Evolutionary conservation across 2,329 filamentous ascomycete genomes (phyloP), one percentile per base, ranked within the genome.

Genomic region (Colletotrichum siamense): DNA sequence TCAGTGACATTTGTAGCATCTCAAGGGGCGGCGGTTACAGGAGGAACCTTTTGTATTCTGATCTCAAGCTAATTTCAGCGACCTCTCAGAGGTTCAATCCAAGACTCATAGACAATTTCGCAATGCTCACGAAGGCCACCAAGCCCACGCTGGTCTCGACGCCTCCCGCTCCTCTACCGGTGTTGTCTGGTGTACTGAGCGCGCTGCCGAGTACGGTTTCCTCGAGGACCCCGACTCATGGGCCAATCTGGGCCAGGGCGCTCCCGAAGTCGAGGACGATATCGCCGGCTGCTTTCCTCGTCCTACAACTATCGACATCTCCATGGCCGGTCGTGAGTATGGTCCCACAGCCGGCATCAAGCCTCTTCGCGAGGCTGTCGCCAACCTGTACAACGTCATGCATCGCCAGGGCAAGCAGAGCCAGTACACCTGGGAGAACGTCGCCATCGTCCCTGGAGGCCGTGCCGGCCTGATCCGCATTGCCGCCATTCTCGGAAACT

Each of bases 391-490:
- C 91, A 99, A 99, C 82, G 94, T 94, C 84, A 95, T 96, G 85
- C 96, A 98, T 82, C 93, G 96, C 79, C 88, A 96, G 87, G 95
- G 94, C 82, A 98, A 97, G 88, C 90, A 92, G 13, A 96, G 94
- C 85, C 90, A 98, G 86, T 99, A 99, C 85, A 98, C 95, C 8
- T 98, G 95, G 94, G 96, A 99, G 89, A 99, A 99, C 84, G 96
- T 98, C 22, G 96, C 95, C 84, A 98, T 99, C 83, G 96, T 99
- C 5, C 96, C 96, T 62, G 96, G 96, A 84, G 96, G 96, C 52
- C 92, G 96, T 81, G 96, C 96, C 39, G 96, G 96, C 65, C 88
- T 99, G 86, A 98, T 98, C 84, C 92, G 96, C 80, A 98, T 99
- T 83, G 96, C 96, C 24, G 96, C 96, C 68, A 96, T 99, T 8